Percentiles rank a stretch among this genome's conserved stretches.
Evolutionary conservation across 1,139 yeast genomes (phyloP).

Genomic region (Pichia sp.): DNA sequence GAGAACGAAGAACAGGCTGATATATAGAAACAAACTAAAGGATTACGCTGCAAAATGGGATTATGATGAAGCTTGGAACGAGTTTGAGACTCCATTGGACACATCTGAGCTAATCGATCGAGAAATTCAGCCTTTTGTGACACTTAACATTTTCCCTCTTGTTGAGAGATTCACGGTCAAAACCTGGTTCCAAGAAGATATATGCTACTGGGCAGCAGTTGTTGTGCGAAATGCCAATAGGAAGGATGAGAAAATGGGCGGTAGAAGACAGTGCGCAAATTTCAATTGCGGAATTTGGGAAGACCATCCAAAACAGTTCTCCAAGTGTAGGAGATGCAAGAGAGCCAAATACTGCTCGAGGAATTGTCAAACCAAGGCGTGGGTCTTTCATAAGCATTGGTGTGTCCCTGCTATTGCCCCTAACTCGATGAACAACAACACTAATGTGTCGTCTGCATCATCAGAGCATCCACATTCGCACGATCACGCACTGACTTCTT

Average conservation of each 20-base stretch:
- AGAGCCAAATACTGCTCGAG: slow-evolving; percentile 92
- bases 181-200: slow-evolving; percentile 59
- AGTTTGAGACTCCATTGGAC: slow-evolving; percentile 41
- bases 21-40: slow-evolving; percentile 24
- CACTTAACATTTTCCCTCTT: slow-evolving; percentile 75
- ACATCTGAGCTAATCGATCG: slow-evolving; percentile 41
- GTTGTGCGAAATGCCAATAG: slow-evolving; percentile 94
- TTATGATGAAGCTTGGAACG: slow-evolving; percentile 55
- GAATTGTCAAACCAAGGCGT: slow-evolving; percentile 85
- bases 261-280: slow-evolving; percentile 92
- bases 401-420: slow-evolving; percentile 41
- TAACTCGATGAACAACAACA: neutral
- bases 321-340: slow-evolving; percentile 91
- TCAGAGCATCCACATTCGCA: neutral
- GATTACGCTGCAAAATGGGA: slow-evolving; percentile 43
- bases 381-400: slow-evolving; percentile 95
- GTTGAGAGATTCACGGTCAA: slow-evolving; percentile 88
- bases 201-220: slow-evolving; percentile 96
- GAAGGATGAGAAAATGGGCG: slow-evolving; percentile 80
- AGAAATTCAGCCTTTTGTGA: slow-evolving; percentile 47
- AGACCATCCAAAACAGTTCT: slow-evolving; percentile 80
- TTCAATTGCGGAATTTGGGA: slow-evolving; percentile 97
- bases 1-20: slow-evolving; percentile 24
- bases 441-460: neutral
- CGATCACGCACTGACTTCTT: neutral